These are phyloP conservation scores for Oryza glaberrima DNA, from an alignment of 176 grass and related monocot species.

Conservation along the genomic window DNA sequence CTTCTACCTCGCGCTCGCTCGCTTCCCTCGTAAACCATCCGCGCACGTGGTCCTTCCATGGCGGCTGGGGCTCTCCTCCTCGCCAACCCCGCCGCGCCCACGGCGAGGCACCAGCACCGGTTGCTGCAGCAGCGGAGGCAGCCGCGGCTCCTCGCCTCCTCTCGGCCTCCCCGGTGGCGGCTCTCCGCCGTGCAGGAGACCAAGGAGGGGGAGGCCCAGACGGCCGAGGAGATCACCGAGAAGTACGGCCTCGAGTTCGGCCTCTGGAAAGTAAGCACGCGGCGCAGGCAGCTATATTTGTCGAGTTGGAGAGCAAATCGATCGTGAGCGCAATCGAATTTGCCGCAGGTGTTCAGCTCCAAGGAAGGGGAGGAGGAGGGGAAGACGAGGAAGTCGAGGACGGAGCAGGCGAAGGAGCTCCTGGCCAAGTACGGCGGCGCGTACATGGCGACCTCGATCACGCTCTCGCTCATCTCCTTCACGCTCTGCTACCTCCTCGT, in stretches of 20 bases:
- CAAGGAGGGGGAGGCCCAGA: slow-evolving; percentile 52
- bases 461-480: slow-evolving; percentile 93
- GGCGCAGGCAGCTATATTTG: no score
- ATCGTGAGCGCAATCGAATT: slow-evolving; percentile 1
- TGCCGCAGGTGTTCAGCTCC: slow-evolving; percentile 81
- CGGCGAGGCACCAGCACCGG: background rate
- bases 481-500: slow-evolving; percentile 88
- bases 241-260: slow-evolving; percentile 94
- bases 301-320: background rate
- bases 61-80: slow-evolving; percentile 55
- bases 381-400: slow-evolving; percentile 68
- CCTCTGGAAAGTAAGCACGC: slow-evolving; percentile 75
- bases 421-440: slow-evolving; percentile 96
- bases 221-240: slow-evolving; percentile 81
- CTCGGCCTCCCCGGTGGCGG: background rate
- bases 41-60: slow-evolving; percentile 49
- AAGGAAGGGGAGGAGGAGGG: slow-evolving; percentile 48
- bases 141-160: slow-evolving; percentile 9
- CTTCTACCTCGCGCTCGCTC: background rate
- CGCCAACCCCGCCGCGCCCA: slow-evolving; percentile 33
- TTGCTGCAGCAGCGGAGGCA: slow-evolving; percentile 8
- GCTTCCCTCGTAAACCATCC: background rate
- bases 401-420: slow-evolving; percentile 88
- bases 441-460: slow-evolving; percentile 92
- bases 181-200: slow-evolving; percentile 66